Evolutionary conservation across 2,329 filamentous ascomycete species (phyloP), one percentile per base, ranked within the genome.

Genomic region (Verticillium nubilum): DNA sequence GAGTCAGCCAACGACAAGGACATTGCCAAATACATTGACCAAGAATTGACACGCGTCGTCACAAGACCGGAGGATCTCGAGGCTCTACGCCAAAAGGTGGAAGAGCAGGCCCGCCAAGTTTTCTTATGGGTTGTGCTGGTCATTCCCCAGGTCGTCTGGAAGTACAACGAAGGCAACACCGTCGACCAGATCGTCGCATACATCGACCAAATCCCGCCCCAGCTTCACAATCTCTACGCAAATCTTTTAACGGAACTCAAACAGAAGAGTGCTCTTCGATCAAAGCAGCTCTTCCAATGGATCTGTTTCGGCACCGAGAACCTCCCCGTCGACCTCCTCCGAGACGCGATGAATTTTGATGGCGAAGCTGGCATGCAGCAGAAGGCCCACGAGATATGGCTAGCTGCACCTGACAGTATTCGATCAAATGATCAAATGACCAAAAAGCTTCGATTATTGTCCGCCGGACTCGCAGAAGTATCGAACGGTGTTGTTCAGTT

Each of bases 41-140:
- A 9, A 7, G 58, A 64, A 26, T 58, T 75, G 15, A 61, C 58
- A 27, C 15, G 10, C 12, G 61, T 31, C 5, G 25, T 35, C 5
- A 54, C 52, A 1, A 54, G 15, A 17, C 52, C 52, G 10, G 15
- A 54, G 26, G 29, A 29, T 5, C 42, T 50, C 19, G 68, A 60
- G 68, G 67, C 58, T 1, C 62, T 35, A 58, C 9, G 28, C 19
- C 31, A 61, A 1, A 23, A 64, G 0, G 71, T 76, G 17, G 65
- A 60, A 4, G 3, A 58, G 2, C 66, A 65, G n/a, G 68, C 74
- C 2, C 26, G 55, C 0, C 73, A 74, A 1, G 60, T 76, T 4
- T 76, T 76, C 56, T 62, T 74, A 25, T 77, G 74, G 75, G 72
- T 70, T 0, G 57, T 35, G 23, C 65, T 77, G 13, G 70, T 73